Conservation (phyloP, 208 protist genomes). For the Tritrichomonas musculus region DNA sequence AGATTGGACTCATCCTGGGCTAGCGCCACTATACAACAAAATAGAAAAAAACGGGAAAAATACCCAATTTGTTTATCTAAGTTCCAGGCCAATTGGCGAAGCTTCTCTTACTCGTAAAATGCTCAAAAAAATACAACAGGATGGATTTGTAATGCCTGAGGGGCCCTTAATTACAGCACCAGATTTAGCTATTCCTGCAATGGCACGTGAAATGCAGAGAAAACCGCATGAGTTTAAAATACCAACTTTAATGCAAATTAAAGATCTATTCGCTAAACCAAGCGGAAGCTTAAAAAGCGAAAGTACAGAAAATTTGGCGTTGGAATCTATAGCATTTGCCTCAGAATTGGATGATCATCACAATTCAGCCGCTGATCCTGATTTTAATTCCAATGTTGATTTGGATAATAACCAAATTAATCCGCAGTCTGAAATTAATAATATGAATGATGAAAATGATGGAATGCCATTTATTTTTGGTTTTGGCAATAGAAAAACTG, state of each 20-base stretch:
- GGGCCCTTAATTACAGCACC: neutral
- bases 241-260: neutral
- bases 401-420: no score
- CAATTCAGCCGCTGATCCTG: no score
- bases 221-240: slow-evolving; percentile 7
- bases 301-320: no score
- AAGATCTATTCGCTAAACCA: neutral
- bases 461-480: neutral
- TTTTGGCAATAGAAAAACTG: neutral
- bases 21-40: neutral
- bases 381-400: no score
- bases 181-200: neutral
- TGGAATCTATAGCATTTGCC: no score
- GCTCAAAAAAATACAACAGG: neutral
- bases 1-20: slow-evolving; percentile 40
- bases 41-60: neutral
- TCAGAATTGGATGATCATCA: no score
- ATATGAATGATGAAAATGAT: no score
- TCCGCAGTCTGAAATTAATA: no score
- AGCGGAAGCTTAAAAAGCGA: no score
- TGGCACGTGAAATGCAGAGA: neutral
- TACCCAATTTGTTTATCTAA: neutral
- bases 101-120: neutral
- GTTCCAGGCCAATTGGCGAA: neutral
- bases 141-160: neutral